These are phyloP conservation scores for Globisporangium cederbergense DNA, from an alignment of 352 stramenopile genomes.

Conservation along the genomic window DNA sequence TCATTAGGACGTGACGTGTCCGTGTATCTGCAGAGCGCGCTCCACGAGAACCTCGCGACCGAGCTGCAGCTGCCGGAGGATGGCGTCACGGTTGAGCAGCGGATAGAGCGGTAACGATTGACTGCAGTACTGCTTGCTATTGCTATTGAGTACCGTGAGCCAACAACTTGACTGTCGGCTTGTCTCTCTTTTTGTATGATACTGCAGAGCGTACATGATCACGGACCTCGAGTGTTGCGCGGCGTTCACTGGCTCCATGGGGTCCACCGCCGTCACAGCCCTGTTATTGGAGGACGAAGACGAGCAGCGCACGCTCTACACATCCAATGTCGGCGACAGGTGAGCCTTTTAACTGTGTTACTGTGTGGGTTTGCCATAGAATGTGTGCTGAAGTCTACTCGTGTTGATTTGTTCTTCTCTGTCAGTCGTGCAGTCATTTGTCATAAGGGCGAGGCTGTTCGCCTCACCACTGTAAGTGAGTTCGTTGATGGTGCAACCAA, in stretches of 20 bases:
- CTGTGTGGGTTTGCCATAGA: background rate
- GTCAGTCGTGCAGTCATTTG: constrained; percentile 64
- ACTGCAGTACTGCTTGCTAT: background rate
- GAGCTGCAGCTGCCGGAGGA: constrained; percentile 41
- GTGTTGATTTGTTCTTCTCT: background rate
- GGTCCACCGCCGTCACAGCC: constrained; percentile 59
- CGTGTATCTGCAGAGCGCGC: constrained; percentile 53
- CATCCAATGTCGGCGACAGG: constrained; percentile 77
- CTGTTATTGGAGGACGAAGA: constrained; percentile 41
- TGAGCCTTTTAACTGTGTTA: constrained; percentile 9
- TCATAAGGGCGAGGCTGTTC: constrained; percentile 43
- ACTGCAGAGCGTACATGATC: constrained; percentile 60
- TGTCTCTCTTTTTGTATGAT: background rate
- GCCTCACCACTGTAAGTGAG: constrained; percentile 46
- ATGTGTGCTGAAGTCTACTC: background rate
- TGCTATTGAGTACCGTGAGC: background rate
- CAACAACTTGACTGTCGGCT: background rate
- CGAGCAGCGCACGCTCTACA: constrained; percentile 39
- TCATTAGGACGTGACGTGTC: constrained; percentile 58
- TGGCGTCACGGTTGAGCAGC: constrained; percentile 44
- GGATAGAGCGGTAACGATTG: constrained; percentile 47
- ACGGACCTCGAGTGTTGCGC: constrained; percentile 78
- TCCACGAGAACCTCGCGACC: constrained; percentile 60
- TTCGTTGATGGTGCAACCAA: background rate
- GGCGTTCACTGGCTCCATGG: constrained; percentile 37